phyloP scores from a whole-genome alignment of 2,329 filamentous ascomycete genomes.

The Colletotrichum musae region DNA sequence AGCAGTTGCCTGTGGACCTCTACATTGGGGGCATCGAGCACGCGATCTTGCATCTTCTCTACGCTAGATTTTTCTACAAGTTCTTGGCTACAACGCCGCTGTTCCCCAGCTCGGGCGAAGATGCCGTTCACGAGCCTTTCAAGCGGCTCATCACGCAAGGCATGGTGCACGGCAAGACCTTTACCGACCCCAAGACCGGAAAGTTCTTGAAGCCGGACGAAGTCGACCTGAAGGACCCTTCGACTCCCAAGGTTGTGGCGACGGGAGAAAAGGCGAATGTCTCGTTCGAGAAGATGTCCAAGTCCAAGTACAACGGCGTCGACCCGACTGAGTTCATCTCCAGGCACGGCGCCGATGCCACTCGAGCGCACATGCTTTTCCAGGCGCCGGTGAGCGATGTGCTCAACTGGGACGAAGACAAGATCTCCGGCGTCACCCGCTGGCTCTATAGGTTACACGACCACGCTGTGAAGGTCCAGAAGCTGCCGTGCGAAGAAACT shows the following conservation, averaged over 20 bases:
- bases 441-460: slow-evolving; percentile 82
- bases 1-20: slow-evolving; percentile 82
- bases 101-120: slow-evolving; percentile 56
- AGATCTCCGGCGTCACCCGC: slow-evolving; percentile 84
- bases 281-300: slow-evolving; percentile 93
- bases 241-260: slow-evolving; percentile 72
- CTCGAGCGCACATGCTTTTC: slow-evolving; percentile 89
- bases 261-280: slow-evolving; percentile 72
- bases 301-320: slow-evolving; percentile 93
- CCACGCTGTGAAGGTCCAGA: slow-evolving; percentile 58
- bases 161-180: slow-evolving; percentile 94
- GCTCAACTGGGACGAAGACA: slow-evolving; percentile 88
- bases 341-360: slow-evolving; percentile 86
- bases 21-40: slow-evolving; percentile 93
- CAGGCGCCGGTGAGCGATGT: slow-evolving; percentile 88
- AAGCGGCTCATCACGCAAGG: slow-evolving; percentile 87
- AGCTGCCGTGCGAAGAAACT: slow-evolving; percentile 21
- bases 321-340: slow-evolving; percentile 82
- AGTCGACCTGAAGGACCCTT: slow-evolving; percentile 73
- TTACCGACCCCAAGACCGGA: slow-evolving; percentile 80
- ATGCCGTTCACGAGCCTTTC: slow-evolving; percentile 78
- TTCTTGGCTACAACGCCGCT: slow-evolving; percentile 75
- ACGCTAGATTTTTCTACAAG: slow-evolving; percentile 92
- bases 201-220: slow-evolving; percentile 84
- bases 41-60: slow-evolving; percentile 90